Base-by-base conservation (phyloP, 2,329 filamentous ascomycete species). In the Dothideomycetes sp. region DNA sequence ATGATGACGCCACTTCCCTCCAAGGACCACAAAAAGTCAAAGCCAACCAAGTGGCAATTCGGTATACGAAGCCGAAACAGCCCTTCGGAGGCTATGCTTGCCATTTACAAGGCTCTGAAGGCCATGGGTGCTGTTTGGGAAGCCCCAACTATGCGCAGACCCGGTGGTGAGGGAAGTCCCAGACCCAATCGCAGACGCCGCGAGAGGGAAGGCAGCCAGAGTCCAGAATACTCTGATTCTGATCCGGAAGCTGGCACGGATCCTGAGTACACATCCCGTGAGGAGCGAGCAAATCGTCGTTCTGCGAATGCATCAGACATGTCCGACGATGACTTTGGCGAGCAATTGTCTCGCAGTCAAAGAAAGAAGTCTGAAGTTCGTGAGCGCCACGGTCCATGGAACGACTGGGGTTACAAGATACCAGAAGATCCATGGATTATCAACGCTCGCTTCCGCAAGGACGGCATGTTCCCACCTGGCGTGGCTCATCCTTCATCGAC, bases 361-460 rank as follows among this genome's bases (percentile, higher is more conserved):
- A 55, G 64, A 8, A 53, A 56, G 13, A 41, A 41, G 13, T 41
- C 37, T 16, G 20, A 41, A 16, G n/a, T 41, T 1, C 60, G 61
- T 37, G 62, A 62, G 43, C 59, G 64, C 18, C 62, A 64, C 45
- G 66, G 65, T 13, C 57, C 62, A 10, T 63, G 60, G 52, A 69
- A 71, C 46, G 68, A 71, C 51, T 71, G 63, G 51, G 76, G 82
- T 46, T 94, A 94, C 61, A 80, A 78, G 49, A 74, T 96, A n/a
- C 87, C 88, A 0, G 86, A 85, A 44, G 89, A 96, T 54, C 85
- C 88, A 9, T 96, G 88, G 88, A 84, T 93, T 47, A 93, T 96
- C 56, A 80, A 84, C 47, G 86, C 91, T 18, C 82, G 89, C 34
- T 91, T 94, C 73, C 73, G 81, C 48, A 93, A 91, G 51, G 76